phyloP scores from a whole-genome alignment of 225 moss, liverwort and hornwort genomes.

The Physcomitrellopsis africana region DNA sequence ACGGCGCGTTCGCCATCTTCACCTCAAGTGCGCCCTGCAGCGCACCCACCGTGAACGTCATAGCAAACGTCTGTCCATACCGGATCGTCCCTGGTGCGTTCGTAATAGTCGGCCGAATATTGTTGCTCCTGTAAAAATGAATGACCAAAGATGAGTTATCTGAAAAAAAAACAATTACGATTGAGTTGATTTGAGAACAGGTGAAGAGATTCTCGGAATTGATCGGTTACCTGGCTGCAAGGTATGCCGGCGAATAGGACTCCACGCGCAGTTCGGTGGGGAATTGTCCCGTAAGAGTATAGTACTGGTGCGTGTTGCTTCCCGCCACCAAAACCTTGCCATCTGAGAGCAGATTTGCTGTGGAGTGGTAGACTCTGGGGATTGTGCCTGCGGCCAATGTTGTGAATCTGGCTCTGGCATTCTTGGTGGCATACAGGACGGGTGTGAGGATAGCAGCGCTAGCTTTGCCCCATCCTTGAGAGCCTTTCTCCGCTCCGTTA shows the following conservation, averaged over 20 bases:
- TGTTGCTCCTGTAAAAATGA: too few relatives aligned
- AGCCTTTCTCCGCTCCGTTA: conserved; percentile 62
- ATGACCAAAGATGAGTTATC: too few relatives aligned
- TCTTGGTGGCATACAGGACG: conserved; percentile 35
- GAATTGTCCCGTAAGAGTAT: conserved; percentile 22
- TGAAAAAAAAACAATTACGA: too few relatives aligned
- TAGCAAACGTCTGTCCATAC: too few relatives aligned
- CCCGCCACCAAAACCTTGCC: conserved; percentile 41
- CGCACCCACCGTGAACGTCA: too few relatives aligned
- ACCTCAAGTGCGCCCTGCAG: too few relatives aligned
- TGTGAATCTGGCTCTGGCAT: conserved; percentile 18
- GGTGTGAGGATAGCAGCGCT: conserved; percentile 53
- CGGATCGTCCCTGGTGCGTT: too few relatives aligned
- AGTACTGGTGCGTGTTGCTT: conserved; percentile 40
- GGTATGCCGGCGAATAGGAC: conserved; percentile 26
- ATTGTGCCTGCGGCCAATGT: conserved; percentile 8
- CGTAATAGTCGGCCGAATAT: too few relatives aligned
- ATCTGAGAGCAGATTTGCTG: conserved; percentile 37
- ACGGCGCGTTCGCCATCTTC: too few relatives aligned
- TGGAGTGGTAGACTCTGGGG: conserved; percentile 34
- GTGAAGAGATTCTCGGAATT: too few relatives aligned
- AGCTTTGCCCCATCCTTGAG: conserved; percentile 57
- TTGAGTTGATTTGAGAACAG: too few relatives aligned
- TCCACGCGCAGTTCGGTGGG: conserved; percentile 43
- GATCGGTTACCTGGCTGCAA: too few relatives aligned